Conservation (phyloP, 2,329 filamentous ascomycete species). For the Diplodia sapinea region DNA sequence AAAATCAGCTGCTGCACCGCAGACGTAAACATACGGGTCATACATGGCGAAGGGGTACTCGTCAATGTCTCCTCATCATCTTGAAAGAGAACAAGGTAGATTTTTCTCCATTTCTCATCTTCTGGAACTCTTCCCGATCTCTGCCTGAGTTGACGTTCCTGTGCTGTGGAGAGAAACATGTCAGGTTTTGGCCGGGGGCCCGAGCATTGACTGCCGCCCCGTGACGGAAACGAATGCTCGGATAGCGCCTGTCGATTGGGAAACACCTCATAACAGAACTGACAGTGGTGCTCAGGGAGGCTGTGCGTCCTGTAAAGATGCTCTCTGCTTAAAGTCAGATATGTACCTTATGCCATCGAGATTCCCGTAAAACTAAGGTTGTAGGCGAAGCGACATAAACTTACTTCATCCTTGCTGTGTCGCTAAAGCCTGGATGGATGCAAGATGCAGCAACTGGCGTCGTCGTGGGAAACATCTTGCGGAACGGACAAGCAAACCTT, state of each 20-base stretch:
- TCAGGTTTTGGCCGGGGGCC: background rate
- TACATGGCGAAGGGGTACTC: background rate
- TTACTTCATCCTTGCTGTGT: background rate
- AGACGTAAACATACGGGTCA: too few species aligned
- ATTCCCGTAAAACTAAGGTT: too few species aligned
- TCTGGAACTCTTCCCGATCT: background rate
- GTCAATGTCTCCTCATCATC: background rate
- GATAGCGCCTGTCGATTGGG: accelerated
- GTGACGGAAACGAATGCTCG: background rate
- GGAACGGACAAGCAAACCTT: background rate
- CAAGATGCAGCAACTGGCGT: background rate
- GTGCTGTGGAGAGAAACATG: background rate
- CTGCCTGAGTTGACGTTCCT: background rate
- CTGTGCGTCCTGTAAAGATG: background rate
- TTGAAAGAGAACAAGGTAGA: background rate
- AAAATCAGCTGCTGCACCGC: too few species aligned
- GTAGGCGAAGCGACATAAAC: background rate
- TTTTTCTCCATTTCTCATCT: background rate
- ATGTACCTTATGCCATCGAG: background rate
- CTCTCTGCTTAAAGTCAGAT: background rate
- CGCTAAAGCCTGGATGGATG: background rate
- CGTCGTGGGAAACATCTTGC: background rate
- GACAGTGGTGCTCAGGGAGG: background rate
- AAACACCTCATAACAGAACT: background rate
- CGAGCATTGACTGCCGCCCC: background rate